Percentiles rank a stretch among this genome's conserved stretches.
Conservation (phyloP, 495 filamentous ascomycete genomes). For the Choiromyces venosus region DNA sequence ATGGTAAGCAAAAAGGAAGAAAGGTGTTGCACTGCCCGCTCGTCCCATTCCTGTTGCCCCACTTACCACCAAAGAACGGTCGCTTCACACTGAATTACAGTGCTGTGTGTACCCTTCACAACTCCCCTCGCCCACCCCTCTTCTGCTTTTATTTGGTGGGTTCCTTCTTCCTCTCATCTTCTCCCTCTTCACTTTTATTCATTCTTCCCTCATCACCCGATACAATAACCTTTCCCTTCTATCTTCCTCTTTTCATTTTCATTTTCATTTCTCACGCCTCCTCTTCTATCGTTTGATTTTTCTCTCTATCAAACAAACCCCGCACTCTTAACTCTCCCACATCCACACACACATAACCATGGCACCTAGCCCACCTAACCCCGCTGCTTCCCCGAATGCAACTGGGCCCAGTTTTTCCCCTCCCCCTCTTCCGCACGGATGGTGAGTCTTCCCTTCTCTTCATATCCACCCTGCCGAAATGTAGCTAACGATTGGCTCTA, state of each 20-base stretch:
- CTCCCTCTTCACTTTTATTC: background rate
- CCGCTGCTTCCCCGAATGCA: slow-evolving; percentile 53
- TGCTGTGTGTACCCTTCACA: background rate
- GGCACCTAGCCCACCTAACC: slow-evolving; percentile 38
- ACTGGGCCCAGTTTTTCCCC: slow-evolving; percentile 67
- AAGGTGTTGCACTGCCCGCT: slow-evolving; percentile 28
- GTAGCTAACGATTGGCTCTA: slow-evolving; percentile 29
- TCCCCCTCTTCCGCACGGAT: slow-evolving; percentile 64
- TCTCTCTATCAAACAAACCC: slow-evolving; percentile 30
- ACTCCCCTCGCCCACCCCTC: slow-evolving; percentile 26
- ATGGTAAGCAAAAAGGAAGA: background rate
- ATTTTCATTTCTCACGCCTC: background rate
- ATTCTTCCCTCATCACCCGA: slow-evolving; percentile 10
- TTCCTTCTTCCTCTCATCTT: background rate
- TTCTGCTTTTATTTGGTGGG: slow-evolving; percentile 24
- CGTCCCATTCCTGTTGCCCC: slow-evolving; percentile 6
- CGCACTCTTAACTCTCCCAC: slow-evolving; percentile 22
- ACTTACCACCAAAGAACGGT: slow-evolving; percentile 11
- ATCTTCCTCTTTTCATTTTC: slow-evolving; percentile 5
- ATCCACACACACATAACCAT: slow-evolving; percentile 13
- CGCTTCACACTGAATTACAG: slow-evolving; percentile 16
- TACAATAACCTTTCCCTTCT: background rate
- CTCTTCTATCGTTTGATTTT: slow-evolving; percentile 4
- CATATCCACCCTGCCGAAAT: background rate
- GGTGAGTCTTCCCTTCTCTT: slow-evolving; percentile 47